Base-by-base conservation (phyloP, 2,329 filamentous ascomycete genomes). In the Alternaria gansuensis region DNA sequence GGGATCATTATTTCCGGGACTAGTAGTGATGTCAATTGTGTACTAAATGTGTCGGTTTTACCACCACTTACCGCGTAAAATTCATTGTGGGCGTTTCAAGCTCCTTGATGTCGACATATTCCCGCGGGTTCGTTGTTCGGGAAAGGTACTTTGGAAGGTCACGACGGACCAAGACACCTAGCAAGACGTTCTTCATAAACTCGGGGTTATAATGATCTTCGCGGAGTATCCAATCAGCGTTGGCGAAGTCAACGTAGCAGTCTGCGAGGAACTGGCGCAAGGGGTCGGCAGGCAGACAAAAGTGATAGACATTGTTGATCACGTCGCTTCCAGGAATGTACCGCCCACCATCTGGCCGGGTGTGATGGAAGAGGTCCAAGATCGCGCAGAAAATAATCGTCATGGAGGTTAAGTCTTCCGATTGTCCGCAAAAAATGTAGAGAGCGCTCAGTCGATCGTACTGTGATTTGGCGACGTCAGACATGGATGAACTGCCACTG, bases 191-290 rank as follows among this genome's bases (percentile, higher is more conserved):
- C 7, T 14, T 4, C 7, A 34, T 34, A 4, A 26, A 26, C 2
- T 34, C 21, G 6, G 31, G 9, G 5, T 36, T 23, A 10, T 24
- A 48, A 0, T 48, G 14, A 21, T 34, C 29, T n/a, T 48, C 29
- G 17, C 13, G 7, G 3, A 24, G 8, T 11, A n/a, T 24, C 29
- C 29, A 36, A 4, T 26, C 33, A 34, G 14, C 33, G 13, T 24
- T 48, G 13, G 21, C 44, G 13, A 48, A 48, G 44, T 48, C 39
- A 8, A 36, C 23, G 29, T 48, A 34, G 44, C 31, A 26, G 21
- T 26, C 21, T 36, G 31, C 31, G 8, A 48, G 44, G 7, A 26
- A 48, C 14, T 13, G 14, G 31, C 44, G 31, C 44, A 48, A 48
- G 13, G 31, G 31, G 21, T 34, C 17, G 13, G 21, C 9, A 48